Conservation (phyloP, 1,284 basidiomycete species). For the Athelia psychrophila region DNA sequence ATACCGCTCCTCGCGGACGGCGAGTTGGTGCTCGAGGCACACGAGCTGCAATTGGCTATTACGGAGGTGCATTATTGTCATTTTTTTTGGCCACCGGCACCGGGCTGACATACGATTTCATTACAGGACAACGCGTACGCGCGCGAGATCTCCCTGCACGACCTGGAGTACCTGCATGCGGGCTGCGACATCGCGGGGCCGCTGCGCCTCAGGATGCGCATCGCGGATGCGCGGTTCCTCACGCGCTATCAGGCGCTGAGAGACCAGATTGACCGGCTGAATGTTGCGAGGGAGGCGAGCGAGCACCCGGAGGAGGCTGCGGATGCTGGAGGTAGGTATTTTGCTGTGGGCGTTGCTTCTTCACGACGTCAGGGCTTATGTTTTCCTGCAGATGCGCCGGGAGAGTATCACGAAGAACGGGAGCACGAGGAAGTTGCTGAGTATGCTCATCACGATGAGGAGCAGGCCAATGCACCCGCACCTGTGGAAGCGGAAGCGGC, state of each 20-base stretch:
- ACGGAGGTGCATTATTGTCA: slow-evolving; percentile 58
- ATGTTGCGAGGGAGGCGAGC: slow-evolving; percentile 23
- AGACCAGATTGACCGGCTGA: slow-evolving; percentile 49
- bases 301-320: neutral
- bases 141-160: slow-evolving; percentile 69
- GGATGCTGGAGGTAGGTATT: no score
- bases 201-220: slow-evolving; percentile 56
- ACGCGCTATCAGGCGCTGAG: slow-evolving; percentile 62
- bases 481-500: neutral
- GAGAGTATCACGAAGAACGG: neutral
- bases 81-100: no score
- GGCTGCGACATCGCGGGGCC: slow-evolving; percentile 61
- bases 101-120: neutral
- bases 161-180: slow-evolving; percentile 69
- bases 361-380: no score
- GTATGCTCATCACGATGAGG: slow-evolving; percentile 8
- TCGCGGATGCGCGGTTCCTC: slow-evolving; percentile 59
- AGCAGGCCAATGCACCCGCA: slow-evolving; percentile 6
- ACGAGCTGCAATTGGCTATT: slow-evolving; percentile 59
- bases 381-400: no score
- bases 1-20: slow-evolving; percentile 47
- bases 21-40: slow-evolving; percentile 66
- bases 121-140: slow-evolving; percentile 72
- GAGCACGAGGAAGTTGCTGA: slow-evolving; percentile 9
- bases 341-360: no score